A percentile compares a stretch with the other conserved stretches of the same genome.
Evolutionary conservation across 78 protist genomes (phyloP).

Genomic region (Speleostelium caveatum): DNA sequence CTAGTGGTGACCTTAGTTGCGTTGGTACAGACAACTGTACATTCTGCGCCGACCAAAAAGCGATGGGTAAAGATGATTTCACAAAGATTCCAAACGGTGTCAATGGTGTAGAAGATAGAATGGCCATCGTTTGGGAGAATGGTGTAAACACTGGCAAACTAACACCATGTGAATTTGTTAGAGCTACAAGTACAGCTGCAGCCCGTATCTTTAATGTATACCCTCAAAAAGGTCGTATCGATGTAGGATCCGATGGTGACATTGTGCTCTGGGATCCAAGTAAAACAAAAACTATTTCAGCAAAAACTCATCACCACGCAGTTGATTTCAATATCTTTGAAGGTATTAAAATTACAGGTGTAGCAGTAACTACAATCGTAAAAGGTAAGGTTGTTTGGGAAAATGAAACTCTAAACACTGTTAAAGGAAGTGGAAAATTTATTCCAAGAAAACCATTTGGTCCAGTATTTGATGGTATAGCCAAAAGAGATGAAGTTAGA

Average conservation of each 20-base stretch:
- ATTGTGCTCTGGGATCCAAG: slow-evolving; percentile 89
- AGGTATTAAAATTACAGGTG: slow-evolving; percentile 87
- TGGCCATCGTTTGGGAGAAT: slow-evolving; percentile 89
- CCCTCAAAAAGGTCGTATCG: slow-evolving; percentile 93
- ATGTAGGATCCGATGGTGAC: slow-evolving; percentile 92
- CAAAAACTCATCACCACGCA: slow-evolving; percentile 86
- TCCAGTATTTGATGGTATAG: slow-evolving; percentile 77
- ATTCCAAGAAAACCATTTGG: slow-evolving; percentile 77
- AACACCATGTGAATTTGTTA: slow-evolving; percentile 84
- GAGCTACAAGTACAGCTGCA: slow-evolving; percentile 88
- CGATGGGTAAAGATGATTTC: slow-evolving; percentile 90
- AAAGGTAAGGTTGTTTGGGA: slow-evolving; percentile 76
- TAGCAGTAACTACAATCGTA: slow-evolving; percentile 58
- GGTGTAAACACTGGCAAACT: slow-evolving; percentile 79
- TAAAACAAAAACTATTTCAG: slow-evolving; percentile 78
- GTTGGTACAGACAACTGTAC: slow-evolving; percentile 94
- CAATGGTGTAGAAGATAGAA: slow-evolving; percentile 93
- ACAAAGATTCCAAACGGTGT: slow-evolving; percentile 89
- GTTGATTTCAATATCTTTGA: slow-evolving; percentile 93
- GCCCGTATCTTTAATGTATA: slow-evolving; percentile 92
- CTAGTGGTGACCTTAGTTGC: slow-evolving; percentile 85
- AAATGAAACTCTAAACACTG: slow-evolving; percentile 42
- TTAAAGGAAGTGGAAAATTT: slow-evolving; percentile 73
- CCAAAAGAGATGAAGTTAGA: slow-evolving; percentile 42
- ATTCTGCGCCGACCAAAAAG: slow-evolving; percentile 89